Evolutionary conservation across 306 rosid species (phyloP), one percentile per base, ranked within the genome.

Genomic region (Castanea mollissima): DNA sequence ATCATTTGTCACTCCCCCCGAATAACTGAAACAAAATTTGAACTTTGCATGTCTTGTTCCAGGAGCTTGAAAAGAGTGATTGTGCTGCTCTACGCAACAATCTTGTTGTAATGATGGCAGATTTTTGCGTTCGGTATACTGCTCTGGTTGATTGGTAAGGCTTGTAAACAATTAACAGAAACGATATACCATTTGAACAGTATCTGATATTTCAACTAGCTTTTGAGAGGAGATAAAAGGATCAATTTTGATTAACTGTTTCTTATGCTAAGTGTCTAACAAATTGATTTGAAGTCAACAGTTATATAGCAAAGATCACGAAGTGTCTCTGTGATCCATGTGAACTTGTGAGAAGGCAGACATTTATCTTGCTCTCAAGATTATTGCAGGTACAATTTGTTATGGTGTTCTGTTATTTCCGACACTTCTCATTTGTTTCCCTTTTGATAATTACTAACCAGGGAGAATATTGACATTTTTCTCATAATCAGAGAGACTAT

Each of bases 111-210:
- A 84, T 77, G 85, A 92, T 94, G 92, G 85, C 99, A 76, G 99
- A 94, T 82, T 94, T 94, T 84, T 94, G 99, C 56, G 90, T 94
- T 80, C 97, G 93, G 74, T 87, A 91, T 80, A 94, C 99, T 82
- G 94, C 97, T 82, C 91, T 94, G n/a, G 92, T 94, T 87, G 99
- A 94, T 82, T 70, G 99, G 99, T 94, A 89, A 91, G 97, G 46
- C 73, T 59, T 29, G 69, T 55, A 62, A 57, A 74, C 67, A 59
- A 71, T 31, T 19, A 67, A 35, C 54, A 29, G 5, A 44, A 67
- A 74, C 11, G 64, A 55, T 29, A 49, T 78, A 27, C 46, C 46
- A 71, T 34, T 60, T 72, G 10, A 62, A 25, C 9, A 44, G 21
- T 60, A 27, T 76, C 41, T 16, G 38, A 35, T 68, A 35, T 20